Percentiles rank a stretch among this genome's conserved stretches.
Conservation (phyloP, 1,139 yeast genomes). For the Protomyces lactucae-debilis region DNA sequence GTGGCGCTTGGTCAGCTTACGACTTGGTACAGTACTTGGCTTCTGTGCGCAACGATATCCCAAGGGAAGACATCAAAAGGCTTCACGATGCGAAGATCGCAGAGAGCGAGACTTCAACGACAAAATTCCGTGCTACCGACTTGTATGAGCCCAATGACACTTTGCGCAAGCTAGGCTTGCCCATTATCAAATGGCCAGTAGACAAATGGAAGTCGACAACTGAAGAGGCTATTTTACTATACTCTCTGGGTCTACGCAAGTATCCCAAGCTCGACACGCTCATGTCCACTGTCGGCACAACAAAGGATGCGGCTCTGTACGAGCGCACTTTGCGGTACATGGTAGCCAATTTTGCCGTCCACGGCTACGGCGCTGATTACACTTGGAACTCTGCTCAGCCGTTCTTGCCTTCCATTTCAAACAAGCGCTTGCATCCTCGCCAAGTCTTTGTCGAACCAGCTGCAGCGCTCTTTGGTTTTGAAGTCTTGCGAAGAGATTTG, state of each 20-base stretch:
- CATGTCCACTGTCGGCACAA: slow-evolving; percentile 34
- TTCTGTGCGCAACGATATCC: slow-evolving; percentile 29
- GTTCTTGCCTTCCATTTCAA: slow-evolving; percentile 31
- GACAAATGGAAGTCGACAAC: slow-evolving; percentile 37
- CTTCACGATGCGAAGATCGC: slow-evolving; percentile 16
- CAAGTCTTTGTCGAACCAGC: slow-evolving; percentile 27
- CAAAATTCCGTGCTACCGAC: slow-evolving; percentile 38
- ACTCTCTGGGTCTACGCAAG: slow-evolving; percentile 37
- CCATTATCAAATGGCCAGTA: slow-evolving; percentile 37
- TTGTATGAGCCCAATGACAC: slow-evolving; percentile 40
- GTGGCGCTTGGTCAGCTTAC: slow-evolving; percentile 40
- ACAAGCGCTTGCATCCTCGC: slow-evolving; percentile 7
- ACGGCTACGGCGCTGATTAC: slow-evolving; percentile 34
- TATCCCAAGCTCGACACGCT: slow-evolving; percentile 35
- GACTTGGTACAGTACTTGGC: slow-evolving; percentile 42
- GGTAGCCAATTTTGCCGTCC: slow-evolving; percentile 34
- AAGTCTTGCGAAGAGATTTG: slow-evolving; percentile 36
- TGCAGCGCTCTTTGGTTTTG: slow-evolving; percentile 38
- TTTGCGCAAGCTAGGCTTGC: slow-evolving; percentile 37
- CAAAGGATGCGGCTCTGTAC: slow-evolving; percentile 30
- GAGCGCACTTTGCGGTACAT: slow-evolving; percentile 38
- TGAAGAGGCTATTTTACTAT: slow-evolving; percentile 38
- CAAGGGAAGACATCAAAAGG: slow-evolving; percentile 18
- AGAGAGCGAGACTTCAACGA: slow-evolving; percentile 34
- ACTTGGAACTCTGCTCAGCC: slow-evolving; percentile 9